Conservation (phyloP, 75 land plant species). For the Cryptomeria japonica region DNA sequence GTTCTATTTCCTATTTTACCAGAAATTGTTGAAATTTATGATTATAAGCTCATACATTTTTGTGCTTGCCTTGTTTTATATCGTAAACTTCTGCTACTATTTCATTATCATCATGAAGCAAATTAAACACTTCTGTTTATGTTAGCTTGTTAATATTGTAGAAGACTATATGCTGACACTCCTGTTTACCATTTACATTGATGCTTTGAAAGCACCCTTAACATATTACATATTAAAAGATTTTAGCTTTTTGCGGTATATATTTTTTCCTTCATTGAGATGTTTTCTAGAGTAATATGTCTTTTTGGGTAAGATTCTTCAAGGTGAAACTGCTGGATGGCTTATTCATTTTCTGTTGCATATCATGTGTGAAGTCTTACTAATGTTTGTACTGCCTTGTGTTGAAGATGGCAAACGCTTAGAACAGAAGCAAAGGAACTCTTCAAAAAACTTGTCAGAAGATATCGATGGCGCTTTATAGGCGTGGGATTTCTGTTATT, state of each 20-base stretch:
- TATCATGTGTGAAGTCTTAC: neutral
- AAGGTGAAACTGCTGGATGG: neutral
- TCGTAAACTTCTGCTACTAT: too few relatives aligned
- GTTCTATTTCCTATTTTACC: too few relatives aligned
- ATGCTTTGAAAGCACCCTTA: neutral
- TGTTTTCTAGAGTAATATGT: neutral
- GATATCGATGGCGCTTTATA: slow-evolving; percentile 59
- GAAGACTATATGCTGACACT: too few relatives aligned
- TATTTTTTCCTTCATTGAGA: neutral
- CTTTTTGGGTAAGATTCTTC: neutral
- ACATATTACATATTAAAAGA: neutral
- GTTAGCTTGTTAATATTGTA: neutral
- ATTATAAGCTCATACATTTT: too few relatives aligned
- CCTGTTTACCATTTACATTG: neutral
- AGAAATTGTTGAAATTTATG: too few relatives aligned
- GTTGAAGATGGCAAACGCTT: slow-evolving; percentile 42
- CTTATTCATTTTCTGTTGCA: neutral
- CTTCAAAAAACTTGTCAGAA: slow-evolving; percentile 23
- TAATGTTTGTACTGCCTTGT: neutral
- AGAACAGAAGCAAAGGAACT: slow-evolving; percentile 23
- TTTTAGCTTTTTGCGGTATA: neutral
- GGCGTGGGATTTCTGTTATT: slow-evolving; percentile 41
- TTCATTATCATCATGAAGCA: too few relatives aligned
- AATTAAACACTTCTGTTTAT: too few relatives aligned
- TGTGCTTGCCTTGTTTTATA: too few relatives aligned